These are phyloP conservation scores for Phytophthora ohioensis DNA, from an alignment of 352 stramenopile species.

Conservation along the genomic window DNA sequence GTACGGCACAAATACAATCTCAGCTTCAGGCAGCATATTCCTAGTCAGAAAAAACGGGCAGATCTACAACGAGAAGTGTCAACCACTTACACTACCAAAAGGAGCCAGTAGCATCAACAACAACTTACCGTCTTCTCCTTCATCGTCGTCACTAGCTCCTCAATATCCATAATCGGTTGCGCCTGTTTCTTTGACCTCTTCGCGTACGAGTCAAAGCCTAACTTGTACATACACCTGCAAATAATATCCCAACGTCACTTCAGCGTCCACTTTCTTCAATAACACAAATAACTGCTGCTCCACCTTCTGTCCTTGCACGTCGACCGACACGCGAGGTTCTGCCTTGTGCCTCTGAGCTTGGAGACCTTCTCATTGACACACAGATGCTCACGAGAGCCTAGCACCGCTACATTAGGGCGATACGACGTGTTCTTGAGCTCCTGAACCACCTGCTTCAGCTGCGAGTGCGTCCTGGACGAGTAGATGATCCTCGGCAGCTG, in stretches of 20 bases:
- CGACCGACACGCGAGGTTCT: conserved; percentile 89
- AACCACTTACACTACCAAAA: conserved; percentile 34
- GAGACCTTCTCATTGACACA: conserved; percentile 96
- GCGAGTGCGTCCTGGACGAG: conserved; percentile 98
- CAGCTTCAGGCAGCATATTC: conserved; percentile 91
- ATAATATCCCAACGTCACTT: not conserved
- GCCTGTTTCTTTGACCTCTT: conserved; percentile 57
- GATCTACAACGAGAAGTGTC: conserved; percentile 61
- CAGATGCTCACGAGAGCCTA: conserved; percentile 97
- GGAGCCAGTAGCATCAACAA: not conserved
- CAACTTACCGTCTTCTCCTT: conserved; percentile 71
- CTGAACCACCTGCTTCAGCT: conserved; percentile 97
- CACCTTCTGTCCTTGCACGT: conserved; percentile 92
- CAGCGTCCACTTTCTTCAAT: not conserved
- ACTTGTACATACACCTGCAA: conserved; percentile 78
- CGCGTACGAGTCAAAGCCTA: conserved; percentile 75
- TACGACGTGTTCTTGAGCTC: conserved; percentile 97
- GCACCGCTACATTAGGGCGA: conserved; percentile 83
- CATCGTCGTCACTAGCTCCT: conserved; percentile 95
- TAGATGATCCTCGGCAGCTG: conserved; percentile 96
- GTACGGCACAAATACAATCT: conserved; percentile 99
- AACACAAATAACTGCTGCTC: not conserved
- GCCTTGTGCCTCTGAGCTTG: conserved; percentile 81
- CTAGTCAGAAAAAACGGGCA: conserved; percentile 98
- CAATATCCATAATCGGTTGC: conserved; percentile 97